Conservation (phyloP, 352 stramenopile genomes). For the Pythium rhizo-oryzae region DNA sequence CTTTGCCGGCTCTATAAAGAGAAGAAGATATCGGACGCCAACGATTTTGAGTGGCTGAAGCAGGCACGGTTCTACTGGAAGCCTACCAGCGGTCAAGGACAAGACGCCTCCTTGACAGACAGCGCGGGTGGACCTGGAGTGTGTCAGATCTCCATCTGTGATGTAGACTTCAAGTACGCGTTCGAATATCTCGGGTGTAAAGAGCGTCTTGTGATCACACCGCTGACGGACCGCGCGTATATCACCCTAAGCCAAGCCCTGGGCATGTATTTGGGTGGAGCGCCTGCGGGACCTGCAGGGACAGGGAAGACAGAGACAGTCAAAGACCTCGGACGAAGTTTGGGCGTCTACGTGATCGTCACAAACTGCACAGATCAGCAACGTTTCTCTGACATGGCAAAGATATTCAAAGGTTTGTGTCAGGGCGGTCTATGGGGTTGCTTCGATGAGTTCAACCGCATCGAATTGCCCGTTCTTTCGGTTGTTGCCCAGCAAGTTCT, state of each 20-base stretch:
- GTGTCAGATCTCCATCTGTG: constrained; percentile 94
- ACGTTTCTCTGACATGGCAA: constrained; percentile 95
- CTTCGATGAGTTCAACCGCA: constrained; percentile 92
- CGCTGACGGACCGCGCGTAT: constrained; percentile 96
- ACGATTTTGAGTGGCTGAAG: constrained; percentile 87
- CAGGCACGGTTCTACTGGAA: constrained; percentile 82
- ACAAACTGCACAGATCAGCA: constrained; percentile 96
- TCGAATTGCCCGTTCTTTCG: constrained; percentile 87
- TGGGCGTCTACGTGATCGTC: constrained; percentile 94
- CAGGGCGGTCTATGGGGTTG: constrained; percentile 93
- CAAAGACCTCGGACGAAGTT: constrained; percentile 93
- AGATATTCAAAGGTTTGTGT: constrained; percentile 95
- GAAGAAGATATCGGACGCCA: constrained; percentile 74
- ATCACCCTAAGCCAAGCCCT: constrained; percentile 95
- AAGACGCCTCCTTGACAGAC: constrained; percentile 3
- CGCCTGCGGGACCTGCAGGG: constrained; percentile 92
- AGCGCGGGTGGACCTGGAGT: constrained; percentile 78
- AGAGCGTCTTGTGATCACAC: constrained; percentile 96
- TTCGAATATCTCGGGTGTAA: constrained; percentile 96
- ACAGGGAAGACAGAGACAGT: constrained; percentile 96
- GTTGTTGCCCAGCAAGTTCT: constrained; percentile 92
- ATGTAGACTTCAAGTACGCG: constrained; percentile 91
- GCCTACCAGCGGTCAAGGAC: constrained; percentile 16
- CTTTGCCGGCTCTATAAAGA: constrained; percentile 76
- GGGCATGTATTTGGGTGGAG: constrained; percentile 95